Evolutionary conservation across 1,139 yeast species (phyloP).

Genomic region (Petasospora rhodanensis): DNA sequence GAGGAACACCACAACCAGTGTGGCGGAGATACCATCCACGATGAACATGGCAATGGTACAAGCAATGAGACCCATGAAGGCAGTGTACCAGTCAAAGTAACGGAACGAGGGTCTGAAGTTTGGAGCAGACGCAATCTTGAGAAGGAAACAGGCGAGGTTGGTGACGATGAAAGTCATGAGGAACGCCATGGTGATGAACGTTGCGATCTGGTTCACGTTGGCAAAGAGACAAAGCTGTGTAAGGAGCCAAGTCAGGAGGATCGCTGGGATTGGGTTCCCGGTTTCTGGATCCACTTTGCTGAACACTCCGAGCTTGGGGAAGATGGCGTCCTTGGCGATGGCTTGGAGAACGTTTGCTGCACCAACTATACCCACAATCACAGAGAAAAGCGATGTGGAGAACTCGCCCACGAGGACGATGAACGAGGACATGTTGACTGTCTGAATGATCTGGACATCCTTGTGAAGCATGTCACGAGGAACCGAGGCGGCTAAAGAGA

Average conservation of each 20-base stretch:
- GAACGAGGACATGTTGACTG: constrained; percentile 66
- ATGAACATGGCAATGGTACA: constrained; percentile 86
- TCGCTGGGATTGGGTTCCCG: constrained; percentile 54
- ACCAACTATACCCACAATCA: constrained; percentile 91
- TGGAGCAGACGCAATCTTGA: constrained; percentile 90
- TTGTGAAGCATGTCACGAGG: constrained; percentile 71
- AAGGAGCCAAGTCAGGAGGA: constrained; percentile 71
- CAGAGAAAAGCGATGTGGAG: constrained; percentile 85
- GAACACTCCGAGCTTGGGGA: constrained; percentile 70
- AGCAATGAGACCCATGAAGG: constrained; percentile 64
- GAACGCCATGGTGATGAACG: constrained; percentile 94
- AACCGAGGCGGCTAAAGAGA: constrained; percentile 73
- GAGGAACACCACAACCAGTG: constrained; percentile 64
- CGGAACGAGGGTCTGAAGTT: constrained; percentile 93
- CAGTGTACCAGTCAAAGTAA: constrained; percentile 79
- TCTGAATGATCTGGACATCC: constrained; percentile 82
- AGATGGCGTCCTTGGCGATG: constrained; percentile 76
- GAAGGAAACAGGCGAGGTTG: constrained; percentile 83
- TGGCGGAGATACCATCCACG: constrained; percentile 87
- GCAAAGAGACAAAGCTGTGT: constrained; percentile 83
- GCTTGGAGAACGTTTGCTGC: constrained; percentile 90
- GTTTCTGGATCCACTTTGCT: constrained; percentile 41
- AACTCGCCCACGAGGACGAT: constrained; percentile 82
- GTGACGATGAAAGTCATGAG: constrained; percentile 93
- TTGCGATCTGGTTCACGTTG: constrained; percentile 90